These are phyloP conservation scores for Suhomyces guaymorum DNA, from an alignment of 1,139 yeast genomes.

Conservation along the genomic window DNA sequence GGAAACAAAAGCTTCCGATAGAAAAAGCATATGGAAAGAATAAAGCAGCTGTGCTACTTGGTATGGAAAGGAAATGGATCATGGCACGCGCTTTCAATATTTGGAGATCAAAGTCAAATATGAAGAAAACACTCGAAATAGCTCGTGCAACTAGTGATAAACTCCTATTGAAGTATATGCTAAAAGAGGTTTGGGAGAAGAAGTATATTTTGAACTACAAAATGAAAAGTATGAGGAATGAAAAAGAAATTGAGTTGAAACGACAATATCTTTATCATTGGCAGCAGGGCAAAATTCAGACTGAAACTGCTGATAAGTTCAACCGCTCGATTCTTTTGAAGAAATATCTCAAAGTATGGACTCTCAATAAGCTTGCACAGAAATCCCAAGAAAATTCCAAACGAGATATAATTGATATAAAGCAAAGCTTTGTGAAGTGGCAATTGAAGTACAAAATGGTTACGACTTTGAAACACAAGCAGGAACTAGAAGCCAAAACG, in stretches of 20 bases:
- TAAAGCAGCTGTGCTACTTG: constrained; percentile 11
- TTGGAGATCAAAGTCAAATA: constrained; percentile 18
- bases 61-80: constrained; percentile 14
- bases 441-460: constrained; percentile 4
- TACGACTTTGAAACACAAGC: background rate
- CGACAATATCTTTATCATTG: constrained; percentile 16
- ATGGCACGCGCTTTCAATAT: constrained; percentile 15
- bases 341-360: constrained; percentile 19
- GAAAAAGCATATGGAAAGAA: background rate
- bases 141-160: constrained; percentile 13
- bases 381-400: background rate
- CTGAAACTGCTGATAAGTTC: background rate
- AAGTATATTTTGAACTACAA: constrained; percentile 12
- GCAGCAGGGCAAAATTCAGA: constrained; percentile 13
- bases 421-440: constrained; percentile 11
- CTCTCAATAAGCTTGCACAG: constrained; percentile 7
- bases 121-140: constrained; percentile 8
- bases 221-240: constrained; percentile 6
- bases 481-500: too few relatives aligned
- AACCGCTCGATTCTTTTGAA: background rate
- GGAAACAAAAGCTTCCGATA: background rate
- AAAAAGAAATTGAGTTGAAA: constrained; percentile 10
- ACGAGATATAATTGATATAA: background rate
- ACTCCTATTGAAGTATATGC: constrained; percentile 14
- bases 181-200: constrained; percentile 20